Percentiles rank a stretch among this genome's conserved stretches.
These are phyloP conservation scores for Penicillium subrubescens DNA, from an alignment of 495 filamentous ascomycete genomes.

Conservation along the genomic window DNA sequence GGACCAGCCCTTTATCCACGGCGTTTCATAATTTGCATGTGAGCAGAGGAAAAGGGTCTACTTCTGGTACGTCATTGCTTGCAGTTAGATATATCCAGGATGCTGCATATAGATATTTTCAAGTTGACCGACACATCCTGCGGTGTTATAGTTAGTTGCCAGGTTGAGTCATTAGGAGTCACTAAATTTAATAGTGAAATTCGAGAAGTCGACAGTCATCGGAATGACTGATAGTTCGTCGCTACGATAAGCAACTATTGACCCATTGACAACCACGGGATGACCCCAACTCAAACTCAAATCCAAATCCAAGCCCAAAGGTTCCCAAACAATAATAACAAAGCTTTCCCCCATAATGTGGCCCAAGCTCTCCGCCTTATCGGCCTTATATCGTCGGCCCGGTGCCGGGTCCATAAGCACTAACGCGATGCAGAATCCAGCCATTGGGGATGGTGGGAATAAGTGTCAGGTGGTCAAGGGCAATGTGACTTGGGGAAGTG, in stretches of 20 bases:
- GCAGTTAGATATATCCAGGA: background rate
- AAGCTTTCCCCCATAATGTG: background rate
- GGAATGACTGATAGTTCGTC: background rate
- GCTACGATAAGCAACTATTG: background rate
- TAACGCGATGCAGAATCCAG: background rate
- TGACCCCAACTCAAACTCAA: background rate
- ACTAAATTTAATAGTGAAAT: background rate
- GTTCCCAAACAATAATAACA: no score
- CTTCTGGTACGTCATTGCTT: background rate
- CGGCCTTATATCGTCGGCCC: background rate
- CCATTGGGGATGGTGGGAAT: background rate
- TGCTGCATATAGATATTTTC: background rate
- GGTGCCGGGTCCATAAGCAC: background rate
- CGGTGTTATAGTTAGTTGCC: background rate
- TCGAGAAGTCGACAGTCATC: background rate
- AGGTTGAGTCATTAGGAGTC: background rate
- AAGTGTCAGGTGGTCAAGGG: background rate
- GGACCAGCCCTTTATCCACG: background rate
- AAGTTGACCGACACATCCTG: background rate
- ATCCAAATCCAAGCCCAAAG: background rate
- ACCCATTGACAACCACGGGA: background rate
- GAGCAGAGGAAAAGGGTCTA: background rate
- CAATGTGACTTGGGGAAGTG: background rate
- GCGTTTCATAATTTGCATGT: background rate
- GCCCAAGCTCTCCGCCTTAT: slow-evolving; percentile 1